Evolutionary conservation across 768 basidiomycete genomes (phyloP).

Genomic region (Naganishia vishniacii): DNA sequence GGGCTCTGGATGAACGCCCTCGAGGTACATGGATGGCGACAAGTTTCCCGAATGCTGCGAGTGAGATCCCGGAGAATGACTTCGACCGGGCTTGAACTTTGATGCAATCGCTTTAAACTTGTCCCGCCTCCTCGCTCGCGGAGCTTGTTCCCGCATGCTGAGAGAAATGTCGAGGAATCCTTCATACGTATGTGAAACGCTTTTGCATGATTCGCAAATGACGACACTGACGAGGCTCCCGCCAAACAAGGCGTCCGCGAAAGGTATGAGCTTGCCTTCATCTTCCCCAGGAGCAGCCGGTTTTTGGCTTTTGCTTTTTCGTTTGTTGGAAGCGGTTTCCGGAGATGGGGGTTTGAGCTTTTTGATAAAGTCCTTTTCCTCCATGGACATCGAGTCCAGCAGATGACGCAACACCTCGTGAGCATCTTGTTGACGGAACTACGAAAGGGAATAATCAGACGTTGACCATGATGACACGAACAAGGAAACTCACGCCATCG

Average conservation of each 20-base stretch:
- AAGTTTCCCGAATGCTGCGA: conserved; percentile 20
- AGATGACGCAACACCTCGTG: conserved; percentile 88
- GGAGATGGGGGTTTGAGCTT: conserved; percentile 35
- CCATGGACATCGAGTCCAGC: conserved; percentile 88
- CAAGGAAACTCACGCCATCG: conserved; percentile 55
- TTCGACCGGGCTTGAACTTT: conserved; percentile 54
- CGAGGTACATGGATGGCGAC: conserved; percentile 25
- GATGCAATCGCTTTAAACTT: conserved; percentile 68
- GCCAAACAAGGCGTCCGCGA: conserved; percentile 85
- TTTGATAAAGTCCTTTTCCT: conserved; percentile 68
- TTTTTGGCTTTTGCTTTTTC: conserved; percentile 4
- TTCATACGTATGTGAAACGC: conserved; percentile 84
- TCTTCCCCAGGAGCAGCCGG: conserved; percentile 35
- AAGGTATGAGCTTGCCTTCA: conserved; percentile 60
- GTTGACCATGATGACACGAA: not conserved
- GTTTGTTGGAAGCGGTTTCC: conserved; percentile 10
- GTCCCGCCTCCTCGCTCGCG: conserved; percentile 54
- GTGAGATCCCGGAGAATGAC: conserved; percentile 20
- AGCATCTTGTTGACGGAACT: conserved; percentile 88
- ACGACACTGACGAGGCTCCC: conserved; percentile 84
- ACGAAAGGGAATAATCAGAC: not conserved
- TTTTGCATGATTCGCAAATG: conserved; percentile 89
- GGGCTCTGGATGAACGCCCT: conserved; percentile 24
- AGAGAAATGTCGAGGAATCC: conserved; percentile 91
- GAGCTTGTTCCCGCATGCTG: conserved; percentile 60